Evolutionary conservation across 495 filamentous ascomycete genomes (phyloP), one percentile per base, ranked within the genome.

Genomic region (Trichocladium antarcticum): DNA sequence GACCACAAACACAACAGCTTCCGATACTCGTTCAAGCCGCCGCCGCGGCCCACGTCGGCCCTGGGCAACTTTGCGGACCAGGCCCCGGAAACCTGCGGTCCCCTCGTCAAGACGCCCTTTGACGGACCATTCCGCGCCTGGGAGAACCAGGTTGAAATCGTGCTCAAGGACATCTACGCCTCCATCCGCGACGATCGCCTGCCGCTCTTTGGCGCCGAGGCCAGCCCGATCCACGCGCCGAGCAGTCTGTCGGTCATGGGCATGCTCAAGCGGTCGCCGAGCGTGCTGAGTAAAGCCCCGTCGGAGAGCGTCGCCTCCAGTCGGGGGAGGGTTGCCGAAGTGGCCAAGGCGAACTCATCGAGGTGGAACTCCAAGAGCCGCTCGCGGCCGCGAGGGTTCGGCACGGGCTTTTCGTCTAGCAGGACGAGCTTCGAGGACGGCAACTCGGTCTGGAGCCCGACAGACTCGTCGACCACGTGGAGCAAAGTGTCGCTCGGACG

Each of bases 381-480:
- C 36, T 93, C 88, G 4, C 77, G 90, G 19, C 83, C 84, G 27
- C 75, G 85, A 38, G 66, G 95, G 8, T 89, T 89, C 55, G 83
- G 84, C 37, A 92, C 84, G 4, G 84, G 83, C 21, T 74, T 93
- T 53, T 87, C 82, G n/a, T 95, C 92, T 2, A 96, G 89, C 57
- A 76, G 90, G 16, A 95, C 90, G 6, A 95, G 87, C 64, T 74
- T 97, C 39, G 92, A 99, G 49, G 92, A 97, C 55, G 79, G 82
- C 45, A 85, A 81, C 35, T 94, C 89, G 3, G 72, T 95, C 21
- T 97, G 87, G 85, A 96, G 84, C 52, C 93, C 92, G 9, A 84
- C 87, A 15, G 81, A 78, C 2, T 92, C 73, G 7, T 77, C 75
- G 10, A 71, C 69, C 6, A 92, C 84, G 1, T 97, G 92, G 93